Percentiles rank a stretch among this genome's conserved stretches.
Evolutionary conservation across 192 early-diverging fungal species (phyloP).

Genomic region (Backusella parvicylindrica): DNA sequence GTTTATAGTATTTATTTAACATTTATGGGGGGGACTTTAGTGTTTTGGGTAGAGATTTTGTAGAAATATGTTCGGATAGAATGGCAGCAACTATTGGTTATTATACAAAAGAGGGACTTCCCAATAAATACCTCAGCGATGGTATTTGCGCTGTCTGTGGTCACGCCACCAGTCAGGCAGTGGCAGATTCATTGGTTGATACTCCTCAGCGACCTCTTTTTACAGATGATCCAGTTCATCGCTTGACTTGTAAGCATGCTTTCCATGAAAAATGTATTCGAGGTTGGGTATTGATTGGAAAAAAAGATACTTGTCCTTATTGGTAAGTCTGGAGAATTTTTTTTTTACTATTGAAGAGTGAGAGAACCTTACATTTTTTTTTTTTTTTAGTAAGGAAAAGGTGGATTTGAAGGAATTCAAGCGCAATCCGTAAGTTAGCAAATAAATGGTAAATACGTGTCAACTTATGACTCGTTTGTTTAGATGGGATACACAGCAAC

Average conservation of each 20-base stretch:
- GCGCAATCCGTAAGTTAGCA: conserved; percentile 49
- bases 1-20: not conserved
- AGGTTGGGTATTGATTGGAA: conserved; percentile 62
- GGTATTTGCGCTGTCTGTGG: conserved; percentile 60
- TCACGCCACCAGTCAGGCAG: conserved; percentile 38
- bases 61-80: conserved; percentile 59
- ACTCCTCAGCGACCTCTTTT: conserved; percentile 21
- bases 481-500: conserved; percentile 63
- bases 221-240: conserved; percentile 32
- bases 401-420: conserved; percentile 60
- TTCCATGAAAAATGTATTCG: conserved; percentile 66
- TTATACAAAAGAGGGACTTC: conserved; percentile 58
- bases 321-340: conserved; percentile 37
- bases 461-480: not conserved
- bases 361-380: too few relatives aligned
- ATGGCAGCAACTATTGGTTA: conserved; percentile 63
- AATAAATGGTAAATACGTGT: not conserved
- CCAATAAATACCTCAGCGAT: conserved; percentile 48
- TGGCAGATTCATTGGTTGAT: conserved; percentile 31
- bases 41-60: conserved; percentile 58
- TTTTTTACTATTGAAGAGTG: too few relatives aligned
- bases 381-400: conserved; percentile 53
- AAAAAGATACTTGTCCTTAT: conserved; percentile 63
- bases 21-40: conserved; percentile 19
- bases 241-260: conserved; percentile 48